phyloP scores from a whole-genome alignment of 352 stramenopile species.

The Blastocystis hominis region DNA sequence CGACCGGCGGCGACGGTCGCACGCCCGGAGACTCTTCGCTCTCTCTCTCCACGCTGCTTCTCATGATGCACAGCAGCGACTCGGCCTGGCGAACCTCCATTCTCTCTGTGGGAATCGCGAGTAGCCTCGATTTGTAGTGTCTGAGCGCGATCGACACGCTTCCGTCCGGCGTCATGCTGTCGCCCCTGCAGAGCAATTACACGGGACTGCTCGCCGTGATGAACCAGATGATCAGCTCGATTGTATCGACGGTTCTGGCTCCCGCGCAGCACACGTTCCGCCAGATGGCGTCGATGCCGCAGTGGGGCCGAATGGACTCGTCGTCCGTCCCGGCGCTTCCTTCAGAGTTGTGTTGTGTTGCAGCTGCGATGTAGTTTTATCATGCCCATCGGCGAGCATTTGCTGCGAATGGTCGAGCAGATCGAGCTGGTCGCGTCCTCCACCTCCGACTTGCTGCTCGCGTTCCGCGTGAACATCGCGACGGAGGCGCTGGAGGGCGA shows the following conservation, averaged over 20 bases:
- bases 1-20: neutral
- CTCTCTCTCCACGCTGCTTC: neutral
- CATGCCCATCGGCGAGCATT: neutral
- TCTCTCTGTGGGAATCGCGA: neutral
- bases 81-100: neutral
- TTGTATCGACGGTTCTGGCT: neutral
- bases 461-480: neutral
- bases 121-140: neutral
- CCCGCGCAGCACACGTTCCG: neutral
- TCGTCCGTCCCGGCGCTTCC: neutral
- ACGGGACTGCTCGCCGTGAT: neutral
- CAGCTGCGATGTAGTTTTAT: neutral
- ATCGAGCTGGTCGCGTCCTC: neutral
- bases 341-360: neutral
- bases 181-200: neutral
- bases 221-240: neutral
- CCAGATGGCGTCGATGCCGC: neutral
- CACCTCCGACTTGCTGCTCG: neutral
- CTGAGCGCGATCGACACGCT: neutral
- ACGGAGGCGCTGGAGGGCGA: neutral
- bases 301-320: neutral
- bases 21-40: neutral
- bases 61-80: neutral
- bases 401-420: slow-evolving; percentile 3
- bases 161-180: neutral